phyloP scores from a whole-genome alignment of 257 asterid genomes.

The Salvia splendens region DNA sequence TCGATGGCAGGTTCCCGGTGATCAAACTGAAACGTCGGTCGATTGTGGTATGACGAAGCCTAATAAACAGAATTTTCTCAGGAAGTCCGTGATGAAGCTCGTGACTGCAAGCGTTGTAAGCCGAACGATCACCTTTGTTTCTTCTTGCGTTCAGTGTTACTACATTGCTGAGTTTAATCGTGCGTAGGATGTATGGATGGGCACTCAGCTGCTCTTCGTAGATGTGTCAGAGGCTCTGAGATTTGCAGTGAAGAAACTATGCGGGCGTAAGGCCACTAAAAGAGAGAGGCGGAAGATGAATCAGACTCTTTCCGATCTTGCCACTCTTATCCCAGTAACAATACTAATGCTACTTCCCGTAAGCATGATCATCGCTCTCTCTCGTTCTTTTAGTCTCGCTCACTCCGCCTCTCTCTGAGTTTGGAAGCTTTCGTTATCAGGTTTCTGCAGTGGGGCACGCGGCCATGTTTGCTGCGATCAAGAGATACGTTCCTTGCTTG shows the following conservation, averaged over 20 bases:
- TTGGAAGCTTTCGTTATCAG: conserved; percentile 33
- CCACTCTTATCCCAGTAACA: conserved; percentile 68
- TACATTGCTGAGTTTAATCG: conserved; percentile 23
- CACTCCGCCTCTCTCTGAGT: not conserved
- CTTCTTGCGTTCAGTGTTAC: not conserved
- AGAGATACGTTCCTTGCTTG: conserved; percentile 67
- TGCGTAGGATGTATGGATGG: conserved; percentile 74
- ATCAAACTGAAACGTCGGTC: conserved; percentile 29
- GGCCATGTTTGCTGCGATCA: conserved; percentile 80
- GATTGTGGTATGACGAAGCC: conserved; percentile 39
- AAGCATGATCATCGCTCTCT: conserved; percentile 30
- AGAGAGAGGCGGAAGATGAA: conserved; percentile 65
- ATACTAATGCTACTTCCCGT: conserved; percentile 83
- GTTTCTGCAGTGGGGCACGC: conserved; percentile 89
- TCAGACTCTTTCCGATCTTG: conserved; percentile 56
- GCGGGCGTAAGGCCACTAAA: conserved; percentile 52
- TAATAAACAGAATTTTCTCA: conserved; percentile 42
- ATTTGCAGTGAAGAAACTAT: conserved; percentile 46
- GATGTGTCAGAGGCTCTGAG: conserved; percentile 49
- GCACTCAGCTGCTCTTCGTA: conserved; percentile 62
- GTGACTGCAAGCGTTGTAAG: conserved; percentile 63
- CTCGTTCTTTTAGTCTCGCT: not conserved
- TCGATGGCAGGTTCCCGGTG: conserved; percentile 43
- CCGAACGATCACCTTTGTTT: conserved; percentile 5
- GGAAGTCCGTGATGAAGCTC: conserved; percentile 49